Evolutionary conservation across 2,329 filamentous ascomycete species (phyloP), one percentile per base, ranked within the genome.

Genomic region (Ophiocordyceps camponoti-rufipedis): DNA sequence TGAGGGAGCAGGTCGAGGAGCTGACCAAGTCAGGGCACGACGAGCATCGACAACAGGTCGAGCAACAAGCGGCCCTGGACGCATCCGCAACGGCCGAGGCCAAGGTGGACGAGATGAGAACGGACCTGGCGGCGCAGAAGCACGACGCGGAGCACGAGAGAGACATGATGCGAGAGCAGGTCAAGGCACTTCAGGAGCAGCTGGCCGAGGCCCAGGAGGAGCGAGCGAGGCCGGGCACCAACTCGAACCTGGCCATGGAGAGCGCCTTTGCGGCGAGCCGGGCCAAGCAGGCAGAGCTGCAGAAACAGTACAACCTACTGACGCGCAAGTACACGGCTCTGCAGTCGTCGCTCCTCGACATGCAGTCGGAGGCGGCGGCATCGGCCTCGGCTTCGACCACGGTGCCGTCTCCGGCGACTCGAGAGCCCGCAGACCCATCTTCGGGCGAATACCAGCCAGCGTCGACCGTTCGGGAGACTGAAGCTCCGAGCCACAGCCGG

Each of bases 11-110:
- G 51, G 70, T 82, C 2, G 65, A 71, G 19, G 69, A 73, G 28
- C 64, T 85, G 28, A 72, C 74, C n/a, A 68, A 70, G 14, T 70
- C 72, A 18, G 69, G 84, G 49, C 70, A 75, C 2, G 72, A 78
- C 42, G 73, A 74, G 46, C 78, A 85, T 54, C 74, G 75, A 40
- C 71, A 71, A 41, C 78, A 85, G 52, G 64, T 72, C 32, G 74
- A 78, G 48, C 69, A 75, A 39, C 68, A 78, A 45, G 62, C 63
- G 18, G 70, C 74, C 1, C 68, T 74, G 42, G 68, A 72, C n/a
- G 69, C 73, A 28, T 73, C 76, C 1, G 71, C 74, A 14, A 66
- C 73, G 29, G 68, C 80, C 12, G 69, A 77, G 35, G 73, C 69
- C 46, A 71, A 75, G 44, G 69, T 78, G 7, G 71, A 80, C 50